Percentiles rank a stretch among this genome's conserved stretches.
Evolutionary conservation across 2,329 filamentous ascomycete genomes (phyloP).

Genomic region (Neopestalotiopsis rosae): DNA sequence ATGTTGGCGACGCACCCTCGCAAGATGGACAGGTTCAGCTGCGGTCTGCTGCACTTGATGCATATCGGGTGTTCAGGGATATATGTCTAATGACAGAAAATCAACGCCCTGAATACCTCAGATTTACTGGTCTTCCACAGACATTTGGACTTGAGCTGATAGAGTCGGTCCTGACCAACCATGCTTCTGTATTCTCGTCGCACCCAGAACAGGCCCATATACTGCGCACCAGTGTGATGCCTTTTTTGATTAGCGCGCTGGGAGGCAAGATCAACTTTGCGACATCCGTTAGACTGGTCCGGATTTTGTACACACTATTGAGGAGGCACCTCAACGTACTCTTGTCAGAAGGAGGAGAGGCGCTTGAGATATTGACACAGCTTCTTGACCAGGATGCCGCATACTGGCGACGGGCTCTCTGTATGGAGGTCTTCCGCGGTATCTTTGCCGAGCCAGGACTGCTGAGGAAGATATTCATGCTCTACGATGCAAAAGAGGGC

Average conservation of each 20-base stretch:
- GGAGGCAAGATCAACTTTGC: slow-evolving; percentile 82
- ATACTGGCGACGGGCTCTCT: slow-evolving; percentile 86
- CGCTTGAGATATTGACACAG: slow-evolving; percentile 80
- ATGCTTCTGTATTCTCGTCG: slow-evolving; percentile 77
- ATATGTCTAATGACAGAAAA: slow-evolving; percentile 87
- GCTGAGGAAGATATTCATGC: slow-evolving; percentile 77
- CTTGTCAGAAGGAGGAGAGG: slow-evolving; percentile 80
- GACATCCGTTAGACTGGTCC: slow-evolving; percentile 79
- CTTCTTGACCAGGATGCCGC: slow-evolving; percentile 85
- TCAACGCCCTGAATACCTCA: slow-evolving; percentile 81
- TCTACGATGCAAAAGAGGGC: slow-evolving; percentile 77
- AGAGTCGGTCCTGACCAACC: slow-evolving; percentile 86
- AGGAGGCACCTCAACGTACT: slow-evolving; percentile 78
- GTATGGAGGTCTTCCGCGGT: slow-evolving; percentile 88
- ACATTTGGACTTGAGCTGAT: slow-evolving; percentile 90
- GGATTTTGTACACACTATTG: slow-evolving; percentile 83
- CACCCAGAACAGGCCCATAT: slow-evolving; percentile 84
- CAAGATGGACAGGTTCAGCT: slow-evolving; percentile 70
- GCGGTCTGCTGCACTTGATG: slow-evolving; percentile 80
- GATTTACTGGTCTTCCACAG: slow-evolving; percentile 77
- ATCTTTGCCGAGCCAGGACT: slow-evolving; percentile 83
- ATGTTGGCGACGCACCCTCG: slow-evolving; percentile 70
- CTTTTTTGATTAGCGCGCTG: slow-evolving; percentile 78
- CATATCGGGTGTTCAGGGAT: slow-evolving; percentile 87
- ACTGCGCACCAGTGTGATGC: slow-evolving; percentile 79